Base-by-base conservation (phyloP, 179 eudicot species). In the Beta lomatogona region DNA sequence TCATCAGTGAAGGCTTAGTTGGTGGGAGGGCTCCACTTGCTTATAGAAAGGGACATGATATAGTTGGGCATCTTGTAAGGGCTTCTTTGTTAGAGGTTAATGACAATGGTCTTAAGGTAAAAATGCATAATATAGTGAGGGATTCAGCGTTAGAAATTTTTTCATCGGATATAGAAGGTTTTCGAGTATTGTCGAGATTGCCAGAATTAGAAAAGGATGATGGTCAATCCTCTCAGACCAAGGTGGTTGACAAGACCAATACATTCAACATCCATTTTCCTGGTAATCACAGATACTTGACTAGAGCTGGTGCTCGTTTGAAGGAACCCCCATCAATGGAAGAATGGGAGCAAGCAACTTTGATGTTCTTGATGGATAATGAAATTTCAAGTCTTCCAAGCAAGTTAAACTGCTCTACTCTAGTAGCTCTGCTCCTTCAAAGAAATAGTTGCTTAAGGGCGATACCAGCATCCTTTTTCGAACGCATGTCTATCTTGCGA, bases 351-450 rank as follows among this genome's bases (percentile, higher is more conserved):
- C 57, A 81, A 61, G 78, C 85, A 13, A 77, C 61, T 50, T 41
- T 81, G 77, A 79, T 82, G 13, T 83, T 76, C 71, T 79, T 86
- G 83, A 84, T 76, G 77, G 84, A 68, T 73, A 83, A 82, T 76
- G 46, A 73, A 9, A 66, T 86, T 9, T 75, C 85, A 31, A 81
- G 60, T 65, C 74, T 86, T 19, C 83, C 86, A 15, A 53, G 77
- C 59, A 72, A 48, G 57, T 83, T 77, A 36, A 61, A 14, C 25
- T 86, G 89, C 71, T 66, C 77, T 22, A 58, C 19, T 18, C 59
- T 86, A 9, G 54, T 53, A 67, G 69, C 79, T 12, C 76, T 86
- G 65, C 73, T 84, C 50, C 86, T 86, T 45, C 89, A 86, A 71
- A 82, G 85, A 79, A 86, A 83, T 55, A 48, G 52, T 21, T 63